Conservation (phyloP, 2,329 filamentous ascomycete genomes). For the Paradendryphiella salina region DNA sequence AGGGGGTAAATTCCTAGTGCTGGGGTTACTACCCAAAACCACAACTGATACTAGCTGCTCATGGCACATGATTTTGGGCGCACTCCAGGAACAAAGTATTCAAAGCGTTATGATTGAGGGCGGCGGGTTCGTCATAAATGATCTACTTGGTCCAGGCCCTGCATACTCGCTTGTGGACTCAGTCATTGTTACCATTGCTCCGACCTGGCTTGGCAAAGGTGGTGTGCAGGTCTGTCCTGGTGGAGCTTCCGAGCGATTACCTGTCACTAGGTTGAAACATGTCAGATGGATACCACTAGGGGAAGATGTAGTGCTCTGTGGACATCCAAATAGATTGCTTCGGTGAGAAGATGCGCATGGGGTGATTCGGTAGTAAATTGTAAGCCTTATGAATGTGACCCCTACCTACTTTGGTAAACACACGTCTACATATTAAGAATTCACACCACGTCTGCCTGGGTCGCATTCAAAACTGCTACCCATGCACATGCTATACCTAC, state of each 20-base stretch:
- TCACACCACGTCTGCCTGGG: too few species aligned
- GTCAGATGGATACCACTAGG: constrained; percentile 78
- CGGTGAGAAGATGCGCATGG: not conserved
- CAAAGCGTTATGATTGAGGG: constrained; percentile 90
- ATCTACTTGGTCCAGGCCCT: constrained; percentile 58
- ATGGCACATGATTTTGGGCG: constrained; percentile 9
- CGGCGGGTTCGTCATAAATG: constrained; percentile 79
- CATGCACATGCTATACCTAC: too few species aligned
- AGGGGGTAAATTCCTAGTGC: constrained; percentile 31
- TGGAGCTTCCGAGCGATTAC: constrained; percentile 54
- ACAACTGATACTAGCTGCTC: not conserved
- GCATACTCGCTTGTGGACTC: constrained; percentile 63
- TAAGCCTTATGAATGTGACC: not conserved
- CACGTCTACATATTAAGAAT: too few species aligned
- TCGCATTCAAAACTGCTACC: too few species aligned
- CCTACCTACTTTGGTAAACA: too few species aligned
- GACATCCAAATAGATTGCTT: constrained; percentile 52
- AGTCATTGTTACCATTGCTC: constrained; percentile 86
- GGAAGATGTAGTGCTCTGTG: constrained; percentile 81
- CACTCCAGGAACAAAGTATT: constrained; percentile 53
- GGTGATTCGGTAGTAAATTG: not conserved
- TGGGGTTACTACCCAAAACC: not conserved
- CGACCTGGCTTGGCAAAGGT: constrained; percentile 83
- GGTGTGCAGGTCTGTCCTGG: constrained; percentile 78
- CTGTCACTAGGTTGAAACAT: constrained; percentile 66